Percentiles rank a stretch among this genome's conserved stretches.
Conservation (phyloP, 1,139 yeast species). For the Saccharomyces pastorianus region DNA sequence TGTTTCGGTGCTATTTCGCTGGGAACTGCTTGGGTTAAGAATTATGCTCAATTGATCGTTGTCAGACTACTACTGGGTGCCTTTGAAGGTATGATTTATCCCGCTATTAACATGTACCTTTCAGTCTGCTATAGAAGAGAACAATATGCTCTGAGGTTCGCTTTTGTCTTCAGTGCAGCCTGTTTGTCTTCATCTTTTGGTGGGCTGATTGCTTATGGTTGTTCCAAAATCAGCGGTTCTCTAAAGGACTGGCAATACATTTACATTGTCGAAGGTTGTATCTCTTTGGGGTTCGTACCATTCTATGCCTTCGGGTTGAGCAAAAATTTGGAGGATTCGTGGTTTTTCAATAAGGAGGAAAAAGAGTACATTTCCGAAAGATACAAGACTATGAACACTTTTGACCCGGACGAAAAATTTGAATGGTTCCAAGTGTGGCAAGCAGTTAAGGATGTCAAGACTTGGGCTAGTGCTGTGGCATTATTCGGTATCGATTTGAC, state of each 20-base stretch:
- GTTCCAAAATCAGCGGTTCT: constrained; percentile 34
- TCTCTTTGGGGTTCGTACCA: constrained; percentile 45
- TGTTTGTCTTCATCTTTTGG: constrained; percentile 43
- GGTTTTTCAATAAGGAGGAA: constrained; percentile 43
- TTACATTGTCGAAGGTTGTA: constrained; percentile 46
- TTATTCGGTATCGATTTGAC: constrained; percentile 43
- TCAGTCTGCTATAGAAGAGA: constrained; percentile 36
- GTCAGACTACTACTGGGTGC: constrained; percentile 44
- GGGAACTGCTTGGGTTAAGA: constrained; percentile 40
- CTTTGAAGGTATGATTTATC: constrained; percentile 51
- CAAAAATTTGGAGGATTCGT: constrained; percentile 29
- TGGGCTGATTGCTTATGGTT: constrained; percentile 40
- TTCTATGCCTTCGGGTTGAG: constrained; percentile 27
- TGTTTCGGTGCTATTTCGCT: constrained; percentile 45
- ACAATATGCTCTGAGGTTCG: constrained; percentile 39
- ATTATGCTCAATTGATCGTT: constrained; percentile 40
- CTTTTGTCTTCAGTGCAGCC: constrained; percentile 38
- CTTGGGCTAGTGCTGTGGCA: constrained; percentile 36
- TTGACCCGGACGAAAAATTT: constrained; percentile 34
- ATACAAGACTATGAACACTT: constrained; percentile 34
- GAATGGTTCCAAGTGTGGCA: constrained; percentile 37
- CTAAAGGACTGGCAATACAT: constrained; percentile 50
- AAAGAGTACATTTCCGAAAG: constrained; percentile 41
- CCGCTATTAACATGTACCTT: constrained; percentile 37
- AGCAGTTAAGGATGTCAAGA: constrained; percentile 37